Conservation (phyloP, 192 early-diverging fungal genomes). For the Rhizoclosmatium sp. region DNA sequence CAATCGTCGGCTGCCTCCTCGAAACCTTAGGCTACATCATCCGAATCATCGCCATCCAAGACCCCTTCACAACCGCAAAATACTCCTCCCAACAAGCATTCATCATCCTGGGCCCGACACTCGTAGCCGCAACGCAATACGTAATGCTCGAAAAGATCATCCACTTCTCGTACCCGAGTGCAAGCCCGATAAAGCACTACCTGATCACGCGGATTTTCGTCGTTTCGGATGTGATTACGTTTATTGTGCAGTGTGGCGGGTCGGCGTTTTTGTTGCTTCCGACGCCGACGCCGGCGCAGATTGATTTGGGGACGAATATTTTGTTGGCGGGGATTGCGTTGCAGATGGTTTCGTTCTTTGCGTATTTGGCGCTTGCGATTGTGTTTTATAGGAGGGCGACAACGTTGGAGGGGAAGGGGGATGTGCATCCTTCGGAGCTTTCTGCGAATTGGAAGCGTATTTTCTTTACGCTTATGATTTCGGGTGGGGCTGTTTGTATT, state of each 20-base stretch:
- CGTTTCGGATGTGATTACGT: slow-evolving; percentile 30
- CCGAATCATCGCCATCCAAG: not conserved
- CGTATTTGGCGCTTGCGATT: slow-evolving; percentile 31
- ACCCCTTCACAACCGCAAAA: slow-evolving; percentile 14
- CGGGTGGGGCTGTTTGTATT: not conserved
- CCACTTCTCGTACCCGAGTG: slow-evolving; percentile 19
- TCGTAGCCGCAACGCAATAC: slow-evolving; percentile 41
- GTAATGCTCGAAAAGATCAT: slow-evolving; percentile 32
- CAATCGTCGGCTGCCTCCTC: not conserved
- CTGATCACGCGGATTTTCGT: slow-evolving; percentile 42
- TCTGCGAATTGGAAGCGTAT: slow-evolving; percentile 1
- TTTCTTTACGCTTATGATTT: not conserved
- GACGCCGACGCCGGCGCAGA: not conserved
- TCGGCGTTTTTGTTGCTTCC: slow-evolving; percentile 31
- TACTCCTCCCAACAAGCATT: slow-evolving; percentile 26
- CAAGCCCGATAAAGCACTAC: slow-evolving; percentile 13
- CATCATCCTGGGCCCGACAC: slow-evolving; percentile 40
- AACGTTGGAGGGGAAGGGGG: not conserved
- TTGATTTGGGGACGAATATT: slow-evolving; percentile 10
- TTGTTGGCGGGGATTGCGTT: slow-evolving; percentile 38
- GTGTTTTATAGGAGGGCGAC: slow-evolving; percentile 11
- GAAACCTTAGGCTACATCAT: not conserved
- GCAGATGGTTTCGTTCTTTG: slow-evolving; percentile 36
- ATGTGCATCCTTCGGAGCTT: not conserved
- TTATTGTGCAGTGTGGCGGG: slow-evolving; percentile 36